Evolutionary conservation across 108 stramenopile species (phyloP).

Genomic region (Nannochloropsis gaditana): DNA sequence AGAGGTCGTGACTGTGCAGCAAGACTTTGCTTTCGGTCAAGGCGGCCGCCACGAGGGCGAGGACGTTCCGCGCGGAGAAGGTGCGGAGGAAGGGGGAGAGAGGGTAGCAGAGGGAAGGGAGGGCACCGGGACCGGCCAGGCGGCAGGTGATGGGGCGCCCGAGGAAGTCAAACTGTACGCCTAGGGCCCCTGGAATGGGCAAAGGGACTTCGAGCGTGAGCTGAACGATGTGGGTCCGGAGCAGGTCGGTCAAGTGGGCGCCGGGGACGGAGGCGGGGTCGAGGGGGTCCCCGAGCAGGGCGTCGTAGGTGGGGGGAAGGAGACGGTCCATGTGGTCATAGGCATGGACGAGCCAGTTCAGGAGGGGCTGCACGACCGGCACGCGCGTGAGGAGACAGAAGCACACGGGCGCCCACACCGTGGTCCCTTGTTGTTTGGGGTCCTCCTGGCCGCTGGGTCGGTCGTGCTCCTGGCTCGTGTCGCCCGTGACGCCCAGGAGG

Average conservation of each 20-base stretch:
- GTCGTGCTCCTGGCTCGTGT: neutral
- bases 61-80: slow-evolving; percentile 12
- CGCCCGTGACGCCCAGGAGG: neutral
- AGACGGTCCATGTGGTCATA: neutral
- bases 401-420: slow-evolving; percentile 44
- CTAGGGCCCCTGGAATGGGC: neutral
- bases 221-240: slow-evolving; percentile 36
- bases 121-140: neutral
- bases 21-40: slow-evolving; percentile 40
- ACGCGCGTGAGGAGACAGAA: slow-evolving; percentile 44
- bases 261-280: neutral
- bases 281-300: neutral
- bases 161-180: neutral
- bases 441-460: neutral
- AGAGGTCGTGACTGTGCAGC: slow-evolving; percentile 35
- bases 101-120: slow-evolving; percentile 36
- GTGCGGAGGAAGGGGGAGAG: slow-evolving; percentile 33
- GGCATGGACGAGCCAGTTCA: slow-evolving; percentile 38
- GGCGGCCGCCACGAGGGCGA: slow-evolving; percentile 37
- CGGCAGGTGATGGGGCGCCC: neutral
- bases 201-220: slow-evolving; percentile 38
- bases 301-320: neutral
- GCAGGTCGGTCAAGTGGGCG: slow-evolving; percentile 19
- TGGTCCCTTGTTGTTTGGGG: neutral
- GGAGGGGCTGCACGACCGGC: slow-evolving; percentile 41